Evolutionary conservation across 1,139 yeast species (phyloP), one percentile per base, ranked within the genome.

Genomic region (Magnusiomyces sp.): DNA sequence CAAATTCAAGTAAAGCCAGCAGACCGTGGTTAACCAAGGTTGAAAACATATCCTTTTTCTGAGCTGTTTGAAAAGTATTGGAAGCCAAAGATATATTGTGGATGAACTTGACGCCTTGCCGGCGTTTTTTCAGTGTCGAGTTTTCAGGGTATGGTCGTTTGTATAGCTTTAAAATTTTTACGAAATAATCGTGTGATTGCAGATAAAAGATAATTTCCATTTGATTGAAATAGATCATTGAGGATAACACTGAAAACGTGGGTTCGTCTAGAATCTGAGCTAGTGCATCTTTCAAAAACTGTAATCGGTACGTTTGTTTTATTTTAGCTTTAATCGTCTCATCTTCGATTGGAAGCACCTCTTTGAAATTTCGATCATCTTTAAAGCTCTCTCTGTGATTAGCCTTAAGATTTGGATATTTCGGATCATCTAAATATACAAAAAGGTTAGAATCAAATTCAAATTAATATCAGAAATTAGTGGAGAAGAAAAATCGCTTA

Each of bases 191-290:
- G 38, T 71, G 70, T 47, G 76, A 75, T 60, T 80, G 83, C 46
- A 92, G 69, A 58, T 75, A 83, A 45, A 78, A 78, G 41, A 90
- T 77, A 23, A 90, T 80, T 50, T 80, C 81, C 43, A 80, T 76
- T 59, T 87, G 94, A 59, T 84, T 82, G 57, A 74, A 67, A 59
- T 79, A 83, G 11, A 87, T 83, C 68, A 84, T 69, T 0, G 86
- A 73, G 17, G 81, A 71, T 33, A 92, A 71, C 53, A 84, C 68
- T 56, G 76, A 77, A 59, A 81, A 77, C 3, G 92, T 76, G 47
- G 82, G 78, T 60, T 92, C 97, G 63, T 92, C 97, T 46, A 90
- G 66, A 46, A 83, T 71, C 50, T 95, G 71, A 2, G 92, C 92
- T 37, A 90, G 68, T 31, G 87, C 95, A 64, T 92, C 97, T 62